A percentile compares a stretch with the other conserved stretches of the same genome.
Conservation (phyloP, 148 eudicot species). For the Drosera capensis region DNA sequence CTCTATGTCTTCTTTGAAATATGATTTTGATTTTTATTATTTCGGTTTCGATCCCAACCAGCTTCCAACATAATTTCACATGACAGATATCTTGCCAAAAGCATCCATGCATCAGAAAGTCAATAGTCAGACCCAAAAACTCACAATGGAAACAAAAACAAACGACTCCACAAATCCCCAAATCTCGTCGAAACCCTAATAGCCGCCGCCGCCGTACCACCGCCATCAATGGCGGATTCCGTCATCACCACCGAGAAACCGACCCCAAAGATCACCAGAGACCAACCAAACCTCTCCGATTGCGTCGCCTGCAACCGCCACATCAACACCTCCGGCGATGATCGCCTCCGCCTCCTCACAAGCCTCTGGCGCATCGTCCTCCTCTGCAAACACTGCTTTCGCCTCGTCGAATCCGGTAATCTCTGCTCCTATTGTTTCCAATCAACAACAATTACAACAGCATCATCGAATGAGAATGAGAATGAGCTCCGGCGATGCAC, state of each 20-base stretch:
- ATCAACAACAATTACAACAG: slow-evolving; percentile 5
- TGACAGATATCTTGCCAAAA: no score
- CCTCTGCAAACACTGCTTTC: slow-evolving; percentile 40
- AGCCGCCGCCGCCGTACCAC: slow-evolving; percentile 12
- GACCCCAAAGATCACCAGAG: slow-evolving; percentile 44
- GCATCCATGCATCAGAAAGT: no score
- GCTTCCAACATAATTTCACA: no score
- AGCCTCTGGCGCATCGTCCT: slow-evolving; percentile 84
- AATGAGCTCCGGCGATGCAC: slow-evolving; percentile 17
- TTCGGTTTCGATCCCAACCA: no score
- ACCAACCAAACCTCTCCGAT: slow-evolving; percentile 68
- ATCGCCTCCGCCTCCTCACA: slow-evolving; percentile 33
- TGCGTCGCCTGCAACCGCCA: slow-evolving; percentile 59
- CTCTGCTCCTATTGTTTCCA: slow-evolving; percentile 62
- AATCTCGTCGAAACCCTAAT: no score
- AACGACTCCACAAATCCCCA: no score
- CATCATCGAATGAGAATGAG: background rate
- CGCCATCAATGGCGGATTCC: no score
- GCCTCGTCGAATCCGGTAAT: slow-evolving; percentile 23
- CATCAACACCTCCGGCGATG: slow-evolving; percentile 38
- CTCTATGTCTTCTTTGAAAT: no score
- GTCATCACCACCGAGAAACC: background rate
- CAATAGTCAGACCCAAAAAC: no score
- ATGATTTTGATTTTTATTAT: no score
- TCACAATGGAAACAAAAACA: no score